These are phyloP conservation scores for Blastomyces silverae DNA, from an alignment of 2,329 filamentous ascomycete species.

Conservation along the genomic window DNA sequence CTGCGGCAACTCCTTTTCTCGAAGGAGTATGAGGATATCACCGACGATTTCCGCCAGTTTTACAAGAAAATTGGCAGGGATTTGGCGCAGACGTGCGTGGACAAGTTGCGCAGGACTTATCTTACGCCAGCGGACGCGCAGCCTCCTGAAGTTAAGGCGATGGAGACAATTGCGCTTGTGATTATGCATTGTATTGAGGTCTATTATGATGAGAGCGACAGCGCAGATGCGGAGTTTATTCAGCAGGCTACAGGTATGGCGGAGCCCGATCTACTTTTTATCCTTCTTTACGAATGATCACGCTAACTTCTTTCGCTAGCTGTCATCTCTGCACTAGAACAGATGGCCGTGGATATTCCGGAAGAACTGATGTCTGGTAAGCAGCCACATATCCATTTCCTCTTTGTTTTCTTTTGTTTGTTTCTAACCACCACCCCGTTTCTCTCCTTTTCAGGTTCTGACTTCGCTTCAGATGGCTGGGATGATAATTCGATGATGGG, in stretches of 20 bases:
- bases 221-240: conserved; percentile 33
- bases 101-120: conserved; percentile 32
- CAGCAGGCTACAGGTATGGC: conserved; percentile 33
- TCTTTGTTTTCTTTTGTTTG: conserved; percentile 15
- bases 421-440: conserved; percentile 22
- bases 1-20: conserved; percentile 41
- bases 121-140: conserved; percentile 23
- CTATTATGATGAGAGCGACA: conserved; percentile 34
- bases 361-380: conserved; percentile 39
- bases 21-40: conserved; percentile 29
- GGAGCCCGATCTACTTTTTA: not conserved
- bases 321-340: conserved; percentile 30
- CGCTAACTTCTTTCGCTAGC: conserved; percentile 25
- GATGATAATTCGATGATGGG: conserved; percentile 38
- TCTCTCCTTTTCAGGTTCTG: conserved; percentile 32
- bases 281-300: not conserved
- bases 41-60: conserved; percentile 27
- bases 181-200: conserved; percentile 35
- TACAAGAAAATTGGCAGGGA: conserved; percentile 30
- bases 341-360: conserved; percentile 33
- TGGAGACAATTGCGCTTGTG: conserved; percentile 35
- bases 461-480: conserved; percentile 39
- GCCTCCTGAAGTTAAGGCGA: conserved; percentile 31
- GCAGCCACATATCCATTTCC: conserved; percentile 13
- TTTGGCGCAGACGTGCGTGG: conserved; percentile 30